phyloP scores from a whole-genome alignment of 2,329 filamentous ascomycete genomes.

The Cladosporium velox region DNA sequence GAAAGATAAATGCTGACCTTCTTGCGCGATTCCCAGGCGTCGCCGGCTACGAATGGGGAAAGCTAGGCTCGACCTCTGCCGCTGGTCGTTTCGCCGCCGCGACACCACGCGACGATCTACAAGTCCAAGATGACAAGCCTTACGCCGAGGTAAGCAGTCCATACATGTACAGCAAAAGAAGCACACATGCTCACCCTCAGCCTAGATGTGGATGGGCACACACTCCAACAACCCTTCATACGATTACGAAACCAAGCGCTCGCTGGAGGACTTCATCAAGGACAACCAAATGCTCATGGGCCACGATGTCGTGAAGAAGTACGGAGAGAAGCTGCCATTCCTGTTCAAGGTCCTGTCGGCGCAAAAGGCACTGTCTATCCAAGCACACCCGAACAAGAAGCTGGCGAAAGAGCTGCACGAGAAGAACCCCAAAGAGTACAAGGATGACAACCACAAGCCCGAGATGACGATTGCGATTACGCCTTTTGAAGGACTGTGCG shows the following conservation, averaged over 20 bases:
- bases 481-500: constrained; percentile 92
- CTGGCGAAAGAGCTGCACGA: constrained; percentile 86
- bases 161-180: neutral
- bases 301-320: constrained; percentile 69
- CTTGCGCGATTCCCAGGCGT: constrained; percentile 62
- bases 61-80: constrained; percentile 82
- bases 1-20: constrained; percentile 29
- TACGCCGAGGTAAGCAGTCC: constrained; percentile 76
- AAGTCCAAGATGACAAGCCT: constrained; percentile 81
- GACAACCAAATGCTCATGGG: constrained; percentile 85
- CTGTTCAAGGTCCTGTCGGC: constrained; percentile 98
- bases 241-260: constrained; percentile 79
- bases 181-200: constrained; percentile 28
- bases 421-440: constrained; percentile 89
- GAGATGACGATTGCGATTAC: constrained; percentile 99
- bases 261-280: constrained; percentile 81
- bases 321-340: constrained; percentile 81
- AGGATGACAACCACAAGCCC: constrained; percentile 99
- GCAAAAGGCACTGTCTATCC: constrained; percentile 92
- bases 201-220: constrained; percentile 96
- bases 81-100: constrained; percentile 88
- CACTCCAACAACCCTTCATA: constrained; percentile 95
- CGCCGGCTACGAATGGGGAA: constrained; percentile 99
- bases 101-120: constrained; percentile 72
- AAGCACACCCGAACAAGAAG: constrained; percentile 74